Evolutionary conservation across 2,329 filamentous ascomycete genomes (phyloP).

Genomic region (Pseudocercospora fijiensis): DNA sequence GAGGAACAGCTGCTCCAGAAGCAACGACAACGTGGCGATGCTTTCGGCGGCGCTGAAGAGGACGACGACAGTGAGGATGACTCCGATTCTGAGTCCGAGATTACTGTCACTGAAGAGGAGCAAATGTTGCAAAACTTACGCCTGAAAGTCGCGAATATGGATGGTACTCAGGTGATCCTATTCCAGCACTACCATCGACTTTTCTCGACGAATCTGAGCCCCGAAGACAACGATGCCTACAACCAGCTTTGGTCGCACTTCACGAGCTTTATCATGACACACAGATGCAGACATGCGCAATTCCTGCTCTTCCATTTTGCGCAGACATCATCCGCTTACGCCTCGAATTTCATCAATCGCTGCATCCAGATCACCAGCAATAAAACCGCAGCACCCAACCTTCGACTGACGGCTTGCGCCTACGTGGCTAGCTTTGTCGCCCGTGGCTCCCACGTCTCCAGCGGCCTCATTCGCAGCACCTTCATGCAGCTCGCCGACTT

Average conservation of each 20-base stretch:
- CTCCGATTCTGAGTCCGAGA: constrained; percentile 65
- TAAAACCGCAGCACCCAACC: constrained; percentile 68
- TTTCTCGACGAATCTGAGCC: constrained; percentile 61
- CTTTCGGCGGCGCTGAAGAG: constrained; percentile 44
- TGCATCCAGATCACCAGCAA: constrained; percentile 77
- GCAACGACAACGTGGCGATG: constrained; percentile 50
- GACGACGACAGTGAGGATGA: constrained; percentile 65
- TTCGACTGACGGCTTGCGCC: constrained; percentile 80
- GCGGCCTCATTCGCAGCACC: constrained; percentile 74
- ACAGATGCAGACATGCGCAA: constrained; percentile 87
- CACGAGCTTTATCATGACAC: constrained; percentile 80
- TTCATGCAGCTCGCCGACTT: constrained; percentile 77
- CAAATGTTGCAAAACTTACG: constrained; percentile 68
- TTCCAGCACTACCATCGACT: constrained; percentile 78
- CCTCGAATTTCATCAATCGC: constrained; percentile 64
- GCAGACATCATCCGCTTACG: constrained; percentile 73
- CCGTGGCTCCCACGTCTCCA: constrained; percentile 76
- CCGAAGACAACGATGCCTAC: constrained; percentile 69
- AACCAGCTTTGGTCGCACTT: constrained; percentile 83
- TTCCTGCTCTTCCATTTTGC: constrained; percentile 96
- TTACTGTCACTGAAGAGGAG: constrained; percentile 57
- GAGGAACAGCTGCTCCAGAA: constrained; percentile 69
- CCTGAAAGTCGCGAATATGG: constrained; percentile 85
- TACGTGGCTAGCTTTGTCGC: constrained; percentile 95
- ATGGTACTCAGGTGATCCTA: constrained; percentile 81